Conservation (phyloP, 1,284 basidiomycete species). For the Marasmius fiardii region DNA sequence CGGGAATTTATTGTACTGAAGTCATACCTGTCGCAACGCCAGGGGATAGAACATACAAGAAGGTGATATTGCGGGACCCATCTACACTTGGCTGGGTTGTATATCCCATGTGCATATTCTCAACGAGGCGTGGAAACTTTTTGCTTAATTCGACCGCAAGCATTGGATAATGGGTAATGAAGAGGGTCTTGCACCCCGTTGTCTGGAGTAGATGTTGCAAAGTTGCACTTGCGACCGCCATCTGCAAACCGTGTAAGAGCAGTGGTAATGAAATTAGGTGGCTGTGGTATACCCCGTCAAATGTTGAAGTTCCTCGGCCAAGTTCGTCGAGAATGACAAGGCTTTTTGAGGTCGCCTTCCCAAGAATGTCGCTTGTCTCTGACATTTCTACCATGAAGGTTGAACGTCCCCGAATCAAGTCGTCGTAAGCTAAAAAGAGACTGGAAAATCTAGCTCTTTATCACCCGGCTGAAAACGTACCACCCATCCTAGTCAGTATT, state of each 20-base stretch:
- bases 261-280: background rate
- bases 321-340: conserved; percentile 87
- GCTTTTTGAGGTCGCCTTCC: conserved; percentile 66
- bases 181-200: conserved; percentile 78
- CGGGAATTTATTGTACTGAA: conserved; percentile 41
- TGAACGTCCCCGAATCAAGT: conserved; percentile 78
- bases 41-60: conserved; percentile 72
- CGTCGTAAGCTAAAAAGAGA: conserved; percentile 68
- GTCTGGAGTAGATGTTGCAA: conserved; percentile 68
- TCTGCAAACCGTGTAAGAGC: conserved; percentile 40
- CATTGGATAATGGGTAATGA: conserved; percentile 91
- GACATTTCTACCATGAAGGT: conserved; percentile 97
- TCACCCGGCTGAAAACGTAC: conserved; percentile 30
- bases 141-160: conserved; percentile 58
- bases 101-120: conserved; percentile 88
- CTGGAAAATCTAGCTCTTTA: conserved; percentile 2
- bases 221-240: conserved; percentile 81
- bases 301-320: conserved; percentile 83
- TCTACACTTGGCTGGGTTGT: conserved; percentile 61
- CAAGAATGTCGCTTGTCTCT: conserved; percentile 90
- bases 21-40: conserved; percentile 63
- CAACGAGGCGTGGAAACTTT: conserved; percentile 53
- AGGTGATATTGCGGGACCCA: conserved; percentile 77
- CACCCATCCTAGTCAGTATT: conserved; percentile 85
- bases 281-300: conserved; percentile 64